A percentile compares a stretch with the other conserved stretches of the same genome.
Evolutionary conservation across 176 grass and related monocot genomes (phyloP).

Genomic region (Carex cristatella): DNA sequence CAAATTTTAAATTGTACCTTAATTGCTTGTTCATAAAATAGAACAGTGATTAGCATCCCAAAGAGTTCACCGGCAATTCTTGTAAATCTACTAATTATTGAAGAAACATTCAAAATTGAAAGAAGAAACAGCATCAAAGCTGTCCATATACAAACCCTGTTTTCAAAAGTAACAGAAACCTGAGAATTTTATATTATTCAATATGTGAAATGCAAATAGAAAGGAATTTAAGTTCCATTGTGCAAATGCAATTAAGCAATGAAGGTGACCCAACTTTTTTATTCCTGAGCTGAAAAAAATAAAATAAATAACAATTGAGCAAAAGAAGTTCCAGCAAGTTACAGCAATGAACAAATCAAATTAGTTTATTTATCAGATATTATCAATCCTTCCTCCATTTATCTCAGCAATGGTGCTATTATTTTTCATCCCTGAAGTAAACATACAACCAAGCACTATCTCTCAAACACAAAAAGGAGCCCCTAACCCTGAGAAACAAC

Average conservation of each 20-base stretch:
- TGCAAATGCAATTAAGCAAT: background rate
- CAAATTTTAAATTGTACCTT: slow-evolving; percentile 35
- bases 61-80: slow-evolving; percentile 85
- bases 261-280: background rate
- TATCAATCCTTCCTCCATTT: no score
- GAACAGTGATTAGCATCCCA: slow-evolving; percentile 79
- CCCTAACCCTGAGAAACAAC: background rate
- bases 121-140: slow-evolving; percentile 57
- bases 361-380: no score
- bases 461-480: background rate
- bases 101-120: slow-evolving; percentile 60
- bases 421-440: no score
- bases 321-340: background rate
- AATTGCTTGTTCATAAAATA: slow-evolving; percentile 72
- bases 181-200: slow-evolving; percentile 7
- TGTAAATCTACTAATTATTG: slow-evolving; percentile 76
- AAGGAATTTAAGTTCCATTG: background rate
- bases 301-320: background rate
- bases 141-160: slow-evolving; percentile 91
- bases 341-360: background rate
- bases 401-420: no score
- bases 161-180: slow-evolving; percentile 9
- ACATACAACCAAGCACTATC: background rate
- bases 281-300: background rate
- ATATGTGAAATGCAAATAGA: background rate